Conservation (phyloP, 257 asterid genomes). For the Solanum ossicruentum region DNA sequence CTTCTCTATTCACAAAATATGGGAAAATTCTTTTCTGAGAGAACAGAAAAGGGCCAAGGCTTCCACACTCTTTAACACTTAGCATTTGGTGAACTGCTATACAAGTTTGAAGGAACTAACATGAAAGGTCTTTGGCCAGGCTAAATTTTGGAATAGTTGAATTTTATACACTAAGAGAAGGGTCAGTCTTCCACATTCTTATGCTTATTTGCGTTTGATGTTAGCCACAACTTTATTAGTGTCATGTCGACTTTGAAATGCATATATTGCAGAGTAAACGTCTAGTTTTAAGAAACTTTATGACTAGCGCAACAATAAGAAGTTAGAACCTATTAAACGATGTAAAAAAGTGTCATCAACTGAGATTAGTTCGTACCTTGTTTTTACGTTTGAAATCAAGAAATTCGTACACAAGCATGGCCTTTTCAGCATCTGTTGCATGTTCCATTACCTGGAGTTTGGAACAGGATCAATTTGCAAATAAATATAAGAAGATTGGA, state of each 20-base stretch:
- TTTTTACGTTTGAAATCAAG: conserved; percentile 96
- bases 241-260: background rate
- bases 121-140: background rate
- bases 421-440: conserved; percentile 75
- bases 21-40: background rate
- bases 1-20: background rate
- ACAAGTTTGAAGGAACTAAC: background rate
- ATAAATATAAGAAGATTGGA: background rate
- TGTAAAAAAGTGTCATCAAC: background rate
- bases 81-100: background rate
- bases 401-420: conserved; percentile 75
- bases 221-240: background rate
- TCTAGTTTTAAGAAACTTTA: background rate
- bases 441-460: conserved; percentile 82
- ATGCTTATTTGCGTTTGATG: background rate
- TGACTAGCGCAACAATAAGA: background rate
- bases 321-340: background rate
- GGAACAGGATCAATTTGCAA: conserved; percentile 5
- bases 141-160: background rate
- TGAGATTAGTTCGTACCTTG: conserved; percentile 39
- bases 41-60: background rate
- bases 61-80: background rate
- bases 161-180: background rate
- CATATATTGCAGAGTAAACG: background rate
- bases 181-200: background rate